Percentiles rank a stretch among this genome's conserved stretches.
These are phyloP conservation scores for Epichloe sylvatica DNA, from an alignment of 2,329 filamentous ascomycete species.

Conservation along the genomic window DNA sequence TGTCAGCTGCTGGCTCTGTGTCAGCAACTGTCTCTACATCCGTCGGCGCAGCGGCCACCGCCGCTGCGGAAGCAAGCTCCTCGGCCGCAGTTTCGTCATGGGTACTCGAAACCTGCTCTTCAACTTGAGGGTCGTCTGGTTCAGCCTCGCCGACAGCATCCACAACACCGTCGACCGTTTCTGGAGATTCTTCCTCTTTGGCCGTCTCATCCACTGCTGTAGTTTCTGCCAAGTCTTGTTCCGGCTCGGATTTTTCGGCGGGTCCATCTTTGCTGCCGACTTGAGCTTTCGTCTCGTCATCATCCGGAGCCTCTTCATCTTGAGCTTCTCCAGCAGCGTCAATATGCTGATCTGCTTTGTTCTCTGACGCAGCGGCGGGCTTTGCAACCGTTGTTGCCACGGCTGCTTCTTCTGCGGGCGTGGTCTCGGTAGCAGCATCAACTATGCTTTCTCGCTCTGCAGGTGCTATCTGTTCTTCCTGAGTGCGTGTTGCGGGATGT, in stretches of 20 bases:
- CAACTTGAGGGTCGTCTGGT: background rate
- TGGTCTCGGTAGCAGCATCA: background rate
- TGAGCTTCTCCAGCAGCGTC: slow-evolving; percentile 3
- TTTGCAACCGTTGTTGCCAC: background rate
- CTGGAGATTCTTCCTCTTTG: background rate
- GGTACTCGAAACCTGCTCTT: background rate
- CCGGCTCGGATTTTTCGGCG: background rate
- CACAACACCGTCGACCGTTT: background rate
- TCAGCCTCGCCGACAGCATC: background rate
- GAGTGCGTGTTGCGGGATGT: background rate
- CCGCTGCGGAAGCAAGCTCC: background rate
- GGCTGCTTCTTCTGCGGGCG: slow-evolving; percentile 2
- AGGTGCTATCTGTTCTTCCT: background rate
- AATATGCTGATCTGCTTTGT: too few relatives aligned
- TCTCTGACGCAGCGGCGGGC: background rate
- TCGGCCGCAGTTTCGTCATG: background rate
- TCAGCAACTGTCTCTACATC: background rate
- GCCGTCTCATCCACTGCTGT: background rate
- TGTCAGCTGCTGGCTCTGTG: background rate
- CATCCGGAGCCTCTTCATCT: slow-evolving; percentile 1
- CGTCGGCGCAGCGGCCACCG: background rate
- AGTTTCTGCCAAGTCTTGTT: slow-evolving; percentile 1
- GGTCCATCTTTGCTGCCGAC: background rate
- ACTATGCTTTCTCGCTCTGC: background rate
- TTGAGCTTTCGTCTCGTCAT: slow-evolving; percentile 1